Percentiles rank a stretch among this genome's conserved stretches.
These are phyloP conservation scores for Acanthamoeba culbertsoni DNA, from an alignment of 208 protist species.

Conservation along the genomic window DNA sequence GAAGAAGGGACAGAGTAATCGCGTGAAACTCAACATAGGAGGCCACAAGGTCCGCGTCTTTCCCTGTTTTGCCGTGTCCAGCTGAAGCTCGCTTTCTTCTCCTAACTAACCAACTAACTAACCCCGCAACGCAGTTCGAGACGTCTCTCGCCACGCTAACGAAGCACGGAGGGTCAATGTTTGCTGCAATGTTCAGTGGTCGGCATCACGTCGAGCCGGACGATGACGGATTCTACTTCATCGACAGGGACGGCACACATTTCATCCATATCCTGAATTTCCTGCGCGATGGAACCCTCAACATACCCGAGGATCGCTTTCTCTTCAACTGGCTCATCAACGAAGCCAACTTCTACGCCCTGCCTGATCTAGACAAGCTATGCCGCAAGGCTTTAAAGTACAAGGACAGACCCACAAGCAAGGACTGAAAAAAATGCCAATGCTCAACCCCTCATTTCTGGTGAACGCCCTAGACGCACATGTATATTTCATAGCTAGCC, in stretches of 20 bases:
- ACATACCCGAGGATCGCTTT: slow-evolving; percentile 8
- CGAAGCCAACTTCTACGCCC: slow-evolving; percentile 36
- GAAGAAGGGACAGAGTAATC: slow-evolving; percentile 25
- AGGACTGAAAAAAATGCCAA: no score
- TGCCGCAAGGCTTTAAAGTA: slow-evolving; percentile 38
- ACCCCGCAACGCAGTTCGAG: neutral
- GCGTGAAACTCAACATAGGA: slow-evolving; percentile 28
- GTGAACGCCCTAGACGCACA: no score
- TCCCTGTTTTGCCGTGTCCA: neutral
- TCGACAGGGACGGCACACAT: slow-evolving; percentile 10
- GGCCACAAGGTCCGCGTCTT: neutral
- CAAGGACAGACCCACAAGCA: neutral
- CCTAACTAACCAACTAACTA: neutral
- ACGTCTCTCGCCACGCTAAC: slow-evolving; percentile 5
- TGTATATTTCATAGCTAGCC: no score
- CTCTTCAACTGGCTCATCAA: slow-evolving; percentile 35
- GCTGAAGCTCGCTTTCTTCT: neutral
- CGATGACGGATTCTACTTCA: slow-evolving; percentile 27
- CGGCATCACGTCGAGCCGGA: slow-evolving; percentile 12
- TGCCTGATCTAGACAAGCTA: slow-evolving; percentile 16
- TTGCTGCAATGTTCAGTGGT: slow-evolving; percentile 38
- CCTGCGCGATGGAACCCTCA: slow-evolving; percentile 27
- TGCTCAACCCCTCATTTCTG: no score
- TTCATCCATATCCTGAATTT: slow-evolving; percentile 33
- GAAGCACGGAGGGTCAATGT: slow-evolving; percentile 6